Conservation (phyloP, 805 yeast genomes). For the Teunomyces pallodes region DNA sequence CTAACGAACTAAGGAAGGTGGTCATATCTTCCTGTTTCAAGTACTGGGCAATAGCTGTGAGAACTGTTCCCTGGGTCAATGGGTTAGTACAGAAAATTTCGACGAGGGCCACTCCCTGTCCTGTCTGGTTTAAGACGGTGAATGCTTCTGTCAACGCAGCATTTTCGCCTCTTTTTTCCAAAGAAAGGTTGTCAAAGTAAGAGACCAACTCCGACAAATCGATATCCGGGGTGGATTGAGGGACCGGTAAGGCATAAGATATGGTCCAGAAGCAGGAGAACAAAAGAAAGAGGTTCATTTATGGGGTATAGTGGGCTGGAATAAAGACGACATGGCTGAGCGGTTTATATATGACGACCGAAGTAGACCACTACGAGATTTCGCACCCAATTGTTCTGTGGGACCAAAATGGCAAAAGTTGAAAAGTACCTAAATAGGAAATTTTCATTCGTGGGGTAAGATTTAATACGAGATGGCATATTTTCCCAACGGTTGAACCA, state of each 20-base stretch:
- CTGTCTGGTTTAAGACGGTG: constrained; percentile 17
- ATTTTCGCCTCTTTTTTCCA: constrained; percentile 7
- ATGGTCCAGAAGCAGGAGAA: not conserved
- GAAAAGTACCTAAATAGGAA: not conserved
- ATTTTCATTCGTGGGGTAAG: not conserved
- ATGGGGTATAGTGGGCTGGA: not conserved
- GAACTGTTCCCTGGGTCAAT: constrained; percentile 16
- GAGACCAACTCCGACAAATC: not conserved
- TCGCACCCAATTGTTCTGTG: not conserved
- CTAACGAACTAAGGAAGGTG: constrained; percentile 12
- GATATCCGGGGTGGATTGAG: not conserved
- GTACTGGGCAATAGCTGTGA: constrained; percentile 16
- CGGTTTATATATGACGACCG: not conserved
- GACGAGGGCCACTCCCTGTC: constrained; percentile 14
- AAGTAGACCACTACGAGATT: not conserved
- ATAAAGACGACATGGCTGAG: not conserved
- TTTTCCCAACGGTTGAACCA: not conserved
- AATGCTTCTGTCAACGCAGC: constrained; percentile 17
- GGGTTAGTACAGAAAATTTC: constrained; percentile 13
- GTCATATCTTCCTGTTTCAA: constrained; percentile 16
- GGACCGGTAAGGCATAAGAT: not conserved
- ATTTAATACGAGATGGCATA: not conserved
- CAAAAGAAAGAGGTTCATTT: not conserved
- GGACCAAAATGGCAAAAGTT: not conserved
- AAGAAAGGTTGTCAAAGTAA: not conserved